phyloP scores from a whole-genome alignment of 768 basidiomycete species.

The Coprinopsis cinerea region DNA sequence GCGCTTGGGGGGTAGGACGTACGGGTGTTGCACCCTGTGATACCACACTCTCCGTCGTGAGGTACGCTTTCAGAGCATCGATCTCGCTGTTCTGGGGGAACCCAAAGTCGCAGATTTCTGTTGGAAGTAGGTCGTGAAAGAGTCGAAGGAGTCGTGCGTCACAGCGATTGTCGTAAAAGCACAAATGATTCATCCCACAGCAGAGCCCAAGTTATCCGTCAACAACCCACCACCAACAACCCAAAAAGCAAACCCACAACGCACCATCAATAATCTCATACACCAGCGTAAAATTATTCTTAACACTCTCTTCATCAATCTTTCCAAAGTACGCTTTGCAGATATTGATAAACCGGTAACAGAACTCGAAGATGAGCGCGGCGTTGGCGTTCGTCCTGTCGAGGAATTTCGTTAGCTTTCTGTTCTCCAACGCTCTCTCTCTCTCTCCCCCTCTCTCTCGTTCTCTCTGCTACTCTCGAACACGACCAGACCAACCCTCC shows the following conservation, averaged over 20 bases:
- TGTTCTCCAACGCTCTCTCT: too few species aligned
- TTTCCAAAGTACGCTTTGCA: conserved; percentile 97
- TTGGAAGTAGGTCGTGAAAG: neutral
- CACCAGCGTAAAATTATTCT: conserved; percentile 98
- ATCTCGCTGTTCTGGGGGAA: conserved; percentile 99
- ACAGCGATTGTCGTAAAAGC: too few species aligned
- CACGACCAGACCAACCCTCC: too few species aligned
- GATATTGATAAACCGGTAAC: conserved; percentile 94
- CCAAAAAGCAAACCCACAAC: conserved; percentile 22
- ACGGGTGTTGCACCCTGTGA: conserved; percentile 82
- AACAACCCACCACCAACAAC: too few species aligned
- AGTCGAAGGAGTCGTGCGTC: too few species aligned
- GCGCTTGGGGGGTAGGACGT: conserved; percentile 24
- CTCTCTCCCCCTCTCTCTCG: too few species aligned
- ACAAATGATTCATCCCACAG: too few species aligned
- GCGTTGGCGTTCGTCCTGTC: conserved; percentile 94
- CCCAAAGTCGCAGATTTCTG: conserved; percentile 96
- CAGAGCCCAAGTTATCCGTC: too few species aligned
- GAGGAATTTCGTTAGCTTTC: neutral
- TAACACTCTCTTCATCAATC: conserved; percentile 95
- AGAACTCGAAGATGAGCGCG: conserved; percentile 95
- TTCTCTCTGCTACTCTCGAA: too few species aligned
- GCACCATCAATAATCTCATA: conserved; percentile 96
- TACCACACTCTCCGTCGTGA: conserved; percentile 95
- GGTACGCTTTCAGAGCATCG: conserved; percentile 95